Evolutionary conservation across 2,329 filamentous ascomycete species (phyloP).

Genomic region (Diaporthe citri): DNA sequence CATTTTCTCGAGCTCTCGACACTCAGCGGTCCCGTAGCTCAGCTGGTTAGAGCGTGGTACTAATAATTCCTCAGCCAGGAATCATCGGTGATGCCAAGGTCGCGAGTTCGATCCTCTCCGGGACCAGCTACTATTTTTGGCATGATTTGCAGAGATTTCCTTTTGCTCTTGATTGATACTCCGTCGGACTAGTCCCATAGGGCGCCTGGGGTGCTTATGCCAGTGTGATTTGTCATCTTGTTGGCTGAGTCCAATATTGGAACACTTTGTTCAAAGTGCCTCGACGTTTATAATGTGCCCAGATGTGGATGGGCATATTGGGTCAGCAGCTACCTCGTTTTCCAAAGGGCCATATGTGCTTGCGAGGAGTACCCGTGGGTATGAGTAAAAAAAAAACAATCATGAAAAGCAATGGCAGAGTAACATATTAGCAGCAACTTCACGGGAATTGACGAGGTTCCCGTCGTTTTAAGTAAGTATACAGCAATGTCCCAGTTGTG

Average conservation of each 20-base stretch:
- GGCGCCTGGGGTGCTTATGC: not conserved
- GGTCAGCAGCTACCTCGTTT: too few species aligned
- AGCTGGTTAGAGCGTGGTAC: slow-evolving; percentile 39
- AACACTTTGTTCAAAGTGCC: too few species aligned
- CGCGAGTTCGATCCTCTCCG: slow-evolving; percentile 38
- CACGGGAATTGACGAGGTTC: not conserved
- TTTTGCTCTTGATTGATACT: not conserved
- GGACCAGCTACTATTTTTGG: slow-evolving; percentile 24
- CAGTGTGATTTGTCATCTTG: too few species aligned
- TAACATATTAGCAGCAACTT: not conserved
- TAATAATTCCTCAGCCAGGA: slow-evolving; percentile 21
- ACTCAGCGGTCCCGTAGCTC: slow-evolving; percentile 35
- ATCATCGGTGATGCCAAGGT: slow-evolving; percentile 34
- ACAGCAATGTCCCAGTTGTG: not conserved
- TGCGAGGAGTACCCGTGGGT: too few species aligned
- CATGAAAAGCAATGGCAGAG: too few species aligned
- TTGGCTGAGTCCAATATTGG: too few species aligned
- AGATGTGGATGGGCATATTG: too few species aligned
- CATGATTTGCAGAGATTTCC: not conserved
- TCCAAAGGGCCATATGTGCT: too few species aligned
- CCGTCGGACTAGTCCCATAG: rapidly evolving
- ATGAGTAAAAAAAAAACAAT: too few species aligned
- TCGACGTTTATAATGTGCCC: too few species aligned
- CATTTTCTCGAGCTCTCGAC: rapidly evolving
- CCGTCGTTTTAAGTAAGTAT: not conserved